Conservation (phyloP, 371 early-diverging fungal species). For the Mortierella sp. region DNA sequence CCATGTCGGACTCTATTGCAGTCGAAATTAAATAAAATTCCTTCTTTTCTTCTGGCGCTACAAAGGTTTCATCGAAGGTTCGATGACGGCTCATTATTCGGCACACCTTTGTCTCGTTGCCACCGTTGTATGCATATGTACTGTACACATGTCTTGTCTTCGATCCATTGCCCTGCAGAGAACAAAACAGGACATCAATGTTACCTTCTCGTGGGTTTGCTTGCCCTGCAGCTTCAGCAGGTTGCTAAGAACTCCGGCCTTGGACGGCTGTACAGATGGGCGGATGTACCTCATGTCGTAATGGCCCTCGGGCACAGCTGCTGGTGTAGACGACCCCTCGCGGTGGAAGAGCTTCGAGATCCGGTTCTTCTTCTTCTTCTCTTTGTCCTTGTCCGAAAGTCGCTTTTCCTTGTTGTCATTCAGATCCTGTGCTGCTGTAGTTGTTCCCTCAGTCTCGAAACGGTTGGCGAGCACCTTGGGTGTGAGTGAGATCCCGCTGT, state of each 20-base stretch:
- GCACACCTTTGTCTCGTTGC: background rate
- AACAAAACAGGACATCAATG: background rate
- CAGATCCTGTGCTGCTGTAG: background rate
- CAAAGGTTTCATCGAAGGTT: conserved; percentile 2
- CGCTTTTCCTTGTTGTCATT: conserved; percentile 21
- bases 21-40: background rate
- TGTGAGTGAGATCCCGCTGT: conserved; percentile 30
- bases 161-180: no score
- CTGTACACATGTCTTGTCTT: background rate
- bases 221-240: conserved; percentile 58
- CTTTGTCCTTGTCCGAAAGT: conserved; percentile 9
- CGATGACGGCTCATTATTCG: background rate
- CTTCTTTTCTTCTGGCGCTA: background rate
- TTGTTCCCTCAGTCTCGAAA: conserved; percentile 24
- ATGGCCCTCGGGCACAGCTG: conserved; percentile 1
- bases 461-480: conserved; percentile 42
- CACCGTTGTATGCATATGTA: no score
- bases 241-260: conserved; percentile 65
- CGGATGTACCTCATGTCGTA: background rate
- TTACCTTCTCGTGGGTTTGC: conserved; percentile 33
- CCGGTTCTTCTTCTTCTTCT: conserved; percentile 32
- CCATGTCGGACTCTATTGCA: background rate
- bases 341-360: conserved; percentile 39
- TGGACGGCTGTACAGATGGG: conserved; percentile 12
- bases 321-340: background rate